Base-by-base conservation (phyloP, 2,329 filamentous ascomycete species). In the Aspergillus udagawae region DNA sequence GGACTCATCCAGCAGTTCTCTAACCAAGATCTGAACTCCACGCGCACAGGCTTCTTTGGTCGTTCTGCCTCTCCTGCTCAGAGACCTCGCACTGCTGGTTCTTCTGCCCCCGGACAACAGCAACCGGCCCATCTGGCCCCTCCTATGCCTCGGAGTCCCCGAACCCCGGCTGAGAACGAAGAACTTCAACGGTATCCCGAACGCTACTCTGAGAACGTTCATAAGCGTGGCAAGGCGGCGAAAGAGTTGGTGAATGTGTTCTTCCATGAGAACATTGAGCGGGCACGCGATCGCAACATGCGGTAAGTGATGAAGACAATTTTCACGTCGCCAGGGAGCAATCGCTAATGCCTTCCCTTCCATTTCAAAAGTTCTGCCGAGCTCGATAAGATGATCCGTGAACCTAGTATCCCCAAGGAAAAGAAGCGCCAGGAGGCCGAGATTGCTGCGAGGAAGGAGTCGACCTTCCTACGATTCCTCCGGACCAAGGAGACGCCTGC, bases 261-360 rank as follows among this genome's bases (percentile, higher is more conserved):
- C 80, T 99, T 97, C 85, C 95, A 96, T 77, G 93, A 99, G 77
- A 97, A 93, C 73, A 95, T 99, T 55, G 93, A 96, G 81, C 86
- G 94, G 67, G 94, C 94, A 52, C 86, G 93, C 65, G 94, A 97
- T 78, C 87, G 94, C 58, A 99, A 99, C 75, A 87, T 95, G 75
- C 89, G 92, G 92, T 96, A 78, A 67, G 83, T 72, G 12, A 14
- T 23, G 20, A 6, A 27, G 23, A 6, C n/a, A 12, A 12, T 14
- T 27, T 21, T 23, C 27, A 25, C 12, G 10, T 27, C 23, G 4
- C 12, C 10, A 10, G 12, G n/a, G 14, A 23, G 21, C 17, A 23
- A 47, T 25, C 14, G 44, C 23, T 42, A 28, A 51, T 12, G 47
- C 49, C 23, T 7, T 9, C 27, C 1, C 9, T 56, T 64, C 21